Evolutionary conservation across 495 filamentous ascomycete genomes (phyloP).

Genomic region (Chaetomidium leptoderma): DNA sequence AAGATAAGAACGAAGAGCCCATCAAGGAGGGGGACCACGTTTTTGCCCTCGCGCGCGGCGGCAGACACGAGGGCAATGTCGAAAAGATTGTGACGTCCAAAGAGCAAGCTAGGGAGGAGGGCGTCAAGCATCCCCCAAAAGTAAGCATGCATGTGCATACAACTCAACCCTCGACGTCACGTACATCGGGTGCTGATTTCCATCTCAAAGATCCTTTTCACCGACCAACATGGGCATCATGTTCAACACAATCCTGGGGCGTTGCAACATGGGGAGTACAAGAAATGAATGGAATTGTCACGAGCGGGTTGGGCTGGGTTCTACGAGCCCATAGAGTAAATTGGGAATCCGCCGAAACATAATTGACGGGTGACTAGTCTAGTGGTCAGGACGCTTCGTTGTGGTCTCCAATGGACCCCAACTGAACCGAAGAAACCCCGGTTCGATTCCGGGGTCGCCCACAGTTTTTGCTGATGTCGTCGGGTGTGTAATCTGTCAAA

Average conservation of each 20-base stretch:
- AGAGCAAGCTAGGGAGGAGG: conserved; percentile 34
- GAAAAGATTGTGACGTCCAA: conserved; percentile 35
- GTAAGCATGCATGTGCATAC: too few relatives aligned
- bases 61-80: conserved; percentile 36
- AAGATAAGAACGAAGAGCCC: conserved; percentile 34
- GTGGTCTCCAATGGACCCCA: background rate
- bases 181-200: too few relatives aligned
- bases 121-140: conserved; percentile 45
- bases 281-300: background rate
- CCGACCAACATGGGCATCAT: conserved; percentile 39
- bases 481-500: too few relatives aligned
- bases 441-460: conserved; percentile 27
- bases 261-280: conserved; percentile 27
- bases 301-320: background rate
- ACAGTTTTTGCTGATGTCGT: background rate
- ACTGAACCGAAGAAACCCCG: conserved; percentile 24
- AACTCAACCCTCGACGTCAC: too few relatives aligned
- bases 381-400: conserved; percentile 25
- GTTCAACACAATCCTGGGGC: conserved; percentile 37
- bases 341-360: background rate
- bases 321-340: background rate
- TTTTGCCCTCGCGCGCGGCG: conserved; percentile 34
- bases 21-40: conserved; percentile 39
- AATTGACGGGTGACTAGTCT: conserved; percentile 20
- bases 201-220: conserved; percentile 25